Conservation (phyloP, 208 protist species). For the Acanthamoeba divionensis region DNA sequence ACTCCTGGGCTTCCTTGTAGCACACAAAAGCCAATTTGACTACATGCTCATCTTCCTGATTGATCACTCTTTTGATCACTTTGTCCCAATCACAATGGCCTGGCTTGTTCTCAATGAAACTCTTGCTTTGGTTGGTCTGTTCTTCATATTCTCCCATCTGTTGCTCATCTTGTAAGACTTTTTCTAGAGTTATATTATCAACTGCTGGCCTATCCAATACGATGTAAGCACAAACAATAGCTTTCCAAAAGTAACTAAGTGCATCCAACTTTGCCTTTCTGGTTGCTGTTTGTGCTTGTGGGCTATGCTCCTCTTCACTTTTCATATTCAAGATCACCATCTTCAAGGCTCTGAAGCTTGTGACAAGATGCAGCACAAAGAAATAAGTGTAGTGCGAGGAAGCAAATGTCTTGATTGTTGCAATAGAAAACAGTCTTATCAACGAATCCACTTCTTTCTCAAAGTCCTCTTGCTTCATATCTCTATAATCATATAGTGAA, state of each 20-base stretch:
- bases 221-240: conserved; percentile 19
- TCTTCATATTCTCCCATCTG: background rate
- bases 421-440: background rate
- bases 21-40: conserved; percentile 29
- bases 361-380: conserved; percentile 19
- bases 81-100: too few species aligned
- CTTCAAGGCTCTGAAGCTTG: background rate
- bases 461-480: background rate
- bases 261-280: too few species aligned
- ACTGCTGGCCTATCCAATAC: background rate
- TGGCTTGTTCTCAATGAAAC: background rate
- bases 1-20: background rate
- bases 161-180: background rate
- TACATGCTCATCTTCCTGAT: background rate
- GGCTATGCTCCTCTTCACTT: background rate
- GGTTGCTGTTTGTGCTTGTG: too few species aligned
- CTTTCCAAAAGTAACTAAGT: background rate
- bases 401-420: background rate
- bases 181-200: background rate
- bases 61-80: too few species aligned
- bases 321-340: background rate
- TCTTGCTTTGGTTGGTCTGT: background rate
- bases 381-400: background rate
- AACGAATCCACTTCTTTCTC: background rate
- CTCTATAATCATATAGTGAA: background rate